These are phyloP conservation scores for Acanthamoeba sp. DNA, from an alignment of 208 protist species.

Conservation along the genomic window DNA sequence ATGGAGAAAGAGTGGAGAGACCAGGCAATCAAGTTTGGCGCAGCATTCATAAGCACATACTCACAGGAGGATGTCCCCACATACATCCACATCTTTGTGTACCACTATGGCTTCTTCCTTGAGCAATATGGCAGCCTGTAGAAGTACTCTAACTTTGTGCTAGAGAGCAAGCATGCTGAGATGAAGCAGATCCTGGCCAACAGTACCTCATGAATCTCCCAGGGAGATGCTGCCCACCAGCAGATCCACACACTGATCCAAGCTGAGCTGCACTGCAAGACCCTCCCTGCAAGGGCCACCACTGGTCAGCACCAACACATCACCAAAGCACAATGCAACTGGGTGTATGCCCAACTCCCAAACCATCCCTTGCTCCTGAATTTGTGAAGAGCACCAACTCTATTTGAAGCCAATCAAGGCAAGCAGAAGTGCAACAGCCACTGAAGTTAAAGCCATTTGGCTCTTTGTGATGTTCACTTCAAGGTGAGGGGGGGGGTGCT, in stretches of 20 bases:
- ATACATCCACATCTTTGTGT: slow-evolving; percentile 67
- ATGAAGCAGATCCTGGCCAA: slow-evolving; percentile 33
- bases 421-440: background rate
- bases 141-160: slow-evolving; percentile 33
- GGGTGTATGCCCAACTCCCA: background rate
- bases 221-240: background rate
- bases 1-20: slow-evolving; percentile 39
- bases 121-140: background rate
- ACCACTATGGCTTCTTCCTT: slow-evolving; percentile 63
- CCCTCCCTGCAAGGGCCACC: background rate
- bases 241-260: slow-evolving; percentile 3
- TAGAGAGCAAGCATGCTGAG: slow-evolving; percentile 24
- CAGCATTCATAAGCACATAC: background rate
- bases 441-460: background rate
- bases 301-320: background rate
- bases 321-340: background rate
- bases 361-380: background rate
- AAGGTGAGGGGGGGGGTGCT: slow-evolving; percentile 9
- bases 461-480: background rate
- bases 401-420: slow-evolving; percentile 5
- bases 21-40: background rate
- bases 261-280: background rate
- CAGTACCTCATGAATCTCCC: slow-evolving; percentile 32
- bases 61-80: slow-evolving; percentile 43
- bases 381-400: slow-evolving; percentile 28